Conservation (phyloP, 805 yeast genomes). For the Saturnispora halmiae region DNA sequence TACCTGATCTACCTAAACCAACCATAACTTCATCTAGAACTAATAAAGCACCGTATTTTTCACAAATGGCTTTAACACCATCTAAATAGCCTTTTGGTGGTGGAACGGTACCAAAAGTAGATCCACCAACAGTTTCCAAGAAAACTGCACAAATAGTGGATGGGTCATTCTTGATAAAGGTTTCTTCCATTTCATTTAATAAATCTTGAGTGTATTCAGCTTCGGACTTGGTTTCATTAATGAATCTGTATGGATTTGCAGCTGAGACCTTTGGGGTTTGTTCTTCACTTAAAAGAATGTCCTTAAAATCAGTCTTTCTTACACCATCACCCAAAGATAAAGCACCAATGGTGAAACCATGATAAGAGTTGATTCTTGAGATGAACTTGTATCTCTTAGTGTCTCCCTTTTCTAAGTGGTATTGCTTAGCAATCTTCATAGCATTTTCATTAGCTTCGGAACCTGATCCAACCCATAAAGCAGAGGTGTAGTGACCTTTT, state of each 20-base stretch:
- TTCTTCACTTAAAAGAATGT: constrained; percentile 17
- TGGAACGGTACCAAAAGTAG: constrained; percentile 35
- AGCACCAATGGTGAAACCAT: constrained; percentile 42
- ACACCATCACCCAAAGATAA: constrained; percentile 33
- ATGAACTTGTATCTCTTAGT: constrained; percentile 34
- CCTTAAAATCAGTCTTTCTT: constrained; percentile 29
- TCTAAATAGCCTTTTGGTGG: constrained; percentile 39
- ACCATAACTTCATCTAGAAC: constrained; percentile 86
- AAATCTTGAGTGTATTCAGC: constrained; percentile 31
- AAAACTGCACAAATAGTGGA: constrained; percentile 34
- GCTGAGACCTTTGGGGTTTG: constrained; percentile 26
- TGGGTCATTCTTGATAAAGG: constrained; percentile 34
- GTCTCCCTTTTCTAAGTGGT: constrained; percentile 36
- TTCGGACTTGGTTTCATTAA: constrained; percentile 20
- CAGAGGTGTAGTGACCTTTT: constrained; percentile 31
- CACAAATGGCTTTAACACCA: constrained; percentile 53
- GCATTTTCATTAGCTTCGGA: constrained; percentile 80
- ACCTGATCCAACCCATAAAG: constrained; percentile 56
- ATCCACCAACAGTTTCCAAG: constrained; percentile 40
- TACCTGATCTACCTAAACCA: constrained; percentile 47
- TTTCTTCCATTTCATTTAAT: constrained; percentile 32
- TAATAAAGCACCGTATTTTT: constrained; percentile 89
- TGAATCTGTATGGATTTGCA: constrained; percentile 19
- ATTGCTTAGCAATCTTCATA: constrained; percentile 53
- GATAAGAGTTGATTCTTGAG: constrained; percentile 38